These are phyloP conservation scores for Gaultheria prostrata DNA, from an alignment of 148 eudicot species.

Conservation along the genomic window DNA sequence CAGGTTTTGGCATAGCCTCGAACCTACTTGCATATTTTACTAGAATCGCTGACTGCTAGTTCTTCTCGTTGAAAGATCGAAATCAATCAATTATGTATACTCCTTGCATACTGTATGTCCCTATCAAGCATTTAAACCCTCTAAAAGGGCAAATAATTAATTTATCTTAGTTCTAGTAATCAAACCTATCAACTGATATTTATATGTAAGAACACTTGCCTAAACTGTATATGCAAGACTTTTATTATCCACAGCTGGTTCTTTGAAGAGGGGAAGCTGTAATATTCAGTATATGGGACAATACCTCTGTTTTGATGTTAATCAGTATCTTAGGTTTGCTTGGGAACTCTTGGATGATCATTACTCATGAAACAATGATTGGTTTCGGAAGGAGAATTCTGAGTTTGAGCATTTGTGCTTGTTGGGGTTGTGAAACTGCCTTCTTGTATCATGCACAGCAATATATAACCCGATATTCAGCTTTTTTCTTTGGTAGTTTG, in stretches of 20 bases:
- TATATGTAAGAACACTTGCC: neutral
- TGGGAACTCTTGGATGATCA: neutral
- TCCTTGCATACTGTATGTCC: neutral
- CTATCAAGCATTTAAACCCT: neutral
- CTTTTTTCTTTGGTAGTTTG: neutral
- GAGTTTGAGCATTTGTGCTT: neutral
- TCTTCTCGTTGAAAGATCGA: neutral
- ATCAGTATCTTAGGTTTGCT: neutral
- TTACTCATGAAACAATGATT: neutral
- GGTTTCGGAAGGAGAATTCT: neutral
- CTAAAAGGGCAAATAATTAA: neutral
- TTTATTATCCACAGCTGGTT: neutral
- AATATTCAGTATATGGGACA: neutral
- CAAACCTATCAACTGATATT: neutral
- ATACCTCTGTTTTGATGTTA: neutral
- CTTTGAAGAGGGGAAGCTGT: neutral
- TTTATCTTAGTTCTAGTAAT: neutral
- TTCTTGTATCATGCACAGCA: neutral
- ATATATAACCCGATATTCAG: neutral
- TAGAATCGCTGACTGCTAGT: neutral
- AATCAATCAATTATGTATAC: neutral
- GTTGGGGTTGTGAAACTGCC: neutral
- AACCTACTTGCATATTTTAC: neutral
- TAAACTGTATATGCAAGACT: neutral
- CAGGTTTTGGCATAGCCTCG: neutral